Conservation (phyloP, 2,329 filamentous ascomycete genomes). For the Cercospora brassicicola region DNA sequence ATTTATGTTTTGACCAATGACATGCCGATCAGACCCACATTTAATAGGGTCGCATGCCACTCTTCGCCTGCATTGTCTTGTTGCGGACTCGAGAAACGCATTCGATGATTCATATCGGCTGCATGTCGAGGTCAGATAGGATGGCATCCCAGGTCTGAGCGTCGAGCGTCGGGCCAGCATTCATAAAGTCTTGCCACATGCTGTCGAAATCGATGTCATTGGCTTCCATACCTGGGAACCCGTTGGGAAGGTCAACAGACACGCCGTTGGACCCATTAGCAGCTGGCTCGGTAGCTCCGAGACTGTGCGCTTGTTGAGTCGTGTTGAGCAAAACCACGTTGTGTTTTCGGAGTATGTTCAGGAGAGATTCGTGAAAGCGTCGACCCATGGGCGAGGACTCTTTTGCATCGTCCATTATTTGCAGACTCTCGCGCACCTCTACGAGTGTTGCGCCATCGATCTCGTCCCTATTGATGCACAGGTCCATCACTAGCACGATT, state of each 20-base stretch:
- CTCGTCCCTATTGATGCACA: conserved; percentile 31
- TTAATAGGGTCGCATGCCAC: background rate
- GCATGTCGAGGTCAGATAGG: background rate
- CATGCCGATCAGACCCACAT: background rate
- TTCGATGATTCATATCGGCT: background rate
- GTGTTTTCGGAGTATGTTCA: conserved; percentile 30
- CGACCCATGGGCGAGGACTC: conserved; percentile 21
- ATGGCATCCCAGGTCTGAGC: conserved; percentile 9
- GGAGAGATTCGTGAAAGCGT: conserved; percentile 29
- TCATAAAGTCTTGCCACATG: conserved; percentile 32
- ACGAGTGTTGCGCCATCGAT: conserved; percentile 8
- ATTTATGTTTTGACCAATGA: background rate
- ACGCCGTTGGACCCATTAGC: background rate
- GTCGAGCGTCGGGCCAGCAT: conserved; percentile 22
- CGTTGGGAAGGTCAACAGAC: background rate
- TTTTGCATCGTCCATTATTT: conserved; percentile 28
- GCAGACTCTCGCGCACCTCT: conserved; percentile 30
- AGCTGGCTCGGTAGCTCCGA: background rate
- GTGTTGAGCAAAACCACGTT: conserved; percentile 24
- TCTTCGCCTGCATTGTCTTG: background rate
- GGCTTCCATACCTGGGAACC: background rate
- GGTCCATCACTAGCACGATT: conserved; percentile 33
- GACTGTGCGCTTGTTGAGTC: background rate
- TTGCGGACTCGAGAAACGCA: background rate
- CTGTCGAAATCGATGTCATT: conserved; percentile 25